Conservation (phyloP, 1,284 basidiomycete species). For the Agaricales sp. region DNA sequence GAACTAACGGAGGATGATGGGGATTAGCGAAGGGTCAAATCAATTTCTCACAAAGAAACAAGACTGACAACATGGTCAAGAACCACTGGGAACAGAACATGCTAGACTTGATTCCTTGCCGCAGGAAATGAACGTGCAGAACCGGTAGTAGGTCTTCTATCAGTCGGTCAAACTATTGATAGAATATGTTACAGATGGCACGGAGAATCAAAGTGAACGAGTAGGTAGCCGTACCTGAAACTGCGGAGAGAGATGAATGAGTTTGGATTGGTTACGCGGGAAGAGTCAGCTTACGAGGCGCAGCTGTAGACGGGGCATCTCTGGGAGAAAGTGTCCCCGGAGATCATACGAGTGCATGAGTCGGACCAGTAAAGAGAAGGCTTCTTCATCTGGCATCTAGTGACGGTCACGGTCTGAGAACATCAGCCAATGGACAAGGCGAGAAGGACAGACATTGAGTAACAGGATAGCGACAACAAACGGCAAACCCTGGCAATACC, state of each 20-base stretch:
- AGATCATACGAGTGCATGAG: constrained; percentile 98
- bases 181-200: constrained; percentile 6
- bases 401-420: constrained; percentile 5
- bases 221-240: constrained; percentile 27
- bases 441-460: constrained; percentile 60
- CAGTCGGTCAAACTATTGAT: constrained; percentile 78
- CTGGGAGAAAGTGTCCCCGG: constrained; percentile 91
- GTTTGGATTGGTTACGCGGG: constrained; percentile 3
- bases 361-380: constrained; percentile 91
- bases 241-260: constrained; percentile 20
- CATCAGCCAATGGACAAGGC: neutral
- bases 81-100: constrained; percentile 99
- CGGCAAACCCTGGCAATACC: constrained; percentile 94
- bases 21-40: neutral
- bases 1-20: constrained; percentile 26
- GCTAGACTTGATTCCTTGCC: constrained; percentile 91
- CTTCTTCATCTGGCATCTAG: constrained; percentile 98
- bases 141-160: constrained; percentile 89
- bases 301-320: constrained; percentile 95
- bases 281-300: constrained; percentile 52
- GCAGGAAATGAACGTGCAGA: constrained; percentile 82
- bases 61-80: constrained; percentile 74
- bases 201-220: neutral
- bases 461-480: constrained; percentile 93
- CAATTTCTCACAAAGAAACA: neutral